Evolutionary conservation across 2,329 filamentous ascomycete genomes (phyloP).

Genomic region (Sporothrix humicola): DNA sequence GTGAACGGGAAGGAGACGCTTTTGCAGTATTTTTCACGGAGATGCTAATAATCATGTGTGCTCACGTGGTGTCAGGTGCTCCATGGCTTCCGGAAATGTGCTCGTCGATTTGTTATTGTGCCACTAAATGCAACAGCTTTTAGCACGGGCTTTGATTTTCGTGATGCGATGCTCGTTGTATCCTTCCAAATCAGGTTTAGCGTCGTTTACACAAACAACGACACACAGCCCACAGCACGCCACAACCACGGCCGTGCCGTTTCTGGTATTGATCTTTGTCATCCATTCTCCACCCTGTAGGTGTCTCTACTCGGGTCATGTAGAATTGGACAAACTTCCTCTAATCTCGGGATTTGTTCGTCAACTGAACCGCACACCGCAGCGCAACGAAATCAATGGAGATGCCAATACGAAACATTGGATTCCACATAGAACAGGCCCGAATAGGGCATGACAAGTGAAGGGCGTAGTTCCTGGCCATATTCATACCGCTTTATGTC

Average conservation of each 20-base stretch:
- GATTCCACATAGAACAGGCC: background rate
- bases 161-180: conserved; percentile 11
- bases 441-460: background rate
- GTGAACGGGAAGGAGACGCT: background rate
- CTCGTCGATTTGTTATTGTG: background rate
- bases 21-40: background rate
- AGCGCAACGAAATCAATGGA: background rate
- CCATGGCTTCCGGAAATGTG: background rate
- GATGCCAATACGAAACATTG: background rate
- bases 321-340: too few species aligned
- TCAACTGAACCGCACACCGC: background rate
- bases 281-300: too few species aligned
- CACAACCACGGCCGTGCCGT: background rate
- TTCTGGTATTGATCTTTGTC: background rate
- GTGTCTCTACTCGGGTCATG: background rate
- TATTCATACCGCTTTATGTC: background rate
- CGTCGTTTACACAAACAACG: background rate
- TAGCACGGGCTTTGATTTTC: background rate
- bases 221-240: background rate
- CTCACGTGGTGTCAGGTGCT: background rate
- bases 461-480: background rate
- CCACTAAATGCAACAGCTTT: background rate
- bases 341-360: background rate
- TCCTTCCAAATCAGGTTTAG: background rate
- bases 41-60: too few species aligned